phyloP scores from a whole-genome alignment of 805 yeast species.

The Starmerella davenportii region DNA sequence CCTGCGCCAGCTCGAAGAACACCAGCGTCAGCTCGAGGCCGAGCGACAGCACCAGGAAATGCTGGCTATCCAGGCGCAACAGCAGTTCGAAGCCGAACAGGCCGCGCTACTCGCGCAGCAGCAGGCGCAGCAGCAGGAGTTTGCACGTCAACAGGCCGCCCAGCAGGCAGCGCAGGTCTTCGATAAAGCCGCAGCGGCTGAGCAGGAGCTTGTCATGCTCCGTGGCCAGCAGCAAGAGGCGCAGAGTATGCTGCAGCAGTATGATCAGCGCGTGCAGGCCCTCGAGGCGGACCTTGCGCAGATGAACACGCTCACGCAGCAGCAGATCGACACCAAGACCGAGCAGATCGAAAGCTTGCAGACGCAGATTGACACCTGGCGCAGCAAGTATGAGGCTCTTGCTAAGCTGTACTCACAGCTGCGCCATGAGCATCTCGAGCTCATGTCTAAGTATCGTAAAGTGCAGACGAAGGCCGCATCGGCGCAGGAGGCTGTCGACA shows the following conservation, averaged over 20 bases:
- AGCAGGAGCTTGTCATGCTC: conserved; percentile 57
- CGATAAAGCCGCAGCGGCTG: conserved; percentile 62
- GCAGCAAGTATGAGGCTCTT: conserved; percentile 68
- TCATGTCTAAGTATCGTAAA: conserved; percentile 60
- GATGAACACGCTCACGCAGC: conserved; percentile 45
- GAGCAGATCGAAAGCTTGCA: conserved; percentile 50
- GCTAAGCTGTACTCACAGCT: conserved; percentile 81
- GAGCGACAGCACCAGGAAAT: conserved; percentile 52
- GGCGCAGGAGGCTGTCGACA: conserved; percentile 78
- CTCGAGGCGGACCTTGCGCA: conserved; percentile 54
- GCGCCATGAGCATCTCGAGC: conserved; percentile 74
- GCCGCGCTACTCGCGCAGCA: conserved; percentile 50
- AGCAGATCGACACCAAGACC: conserved; percentile 59
- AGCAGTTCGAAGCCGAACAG: conserved; percentile 57
- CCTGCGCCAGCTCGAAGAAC: conserved; percentile 38
- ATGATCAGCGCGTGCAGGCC: conserved; percentile 67
- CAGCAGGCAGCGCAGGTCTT: conserved; percentile 60
- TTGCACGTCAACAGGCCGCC: conserved; percentile 35
- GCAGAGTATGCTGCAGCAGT: conserved; percentile 66
- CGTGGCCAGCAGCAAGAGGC: conserved; percentile 74
- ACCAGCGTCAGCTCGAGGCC: conserved; percentile 43
- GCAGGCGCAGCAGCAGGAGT: conserved; percentile 51
- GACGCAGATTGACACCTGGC: conserved; percentile 64
- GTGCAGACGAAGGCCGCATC: conserved; percentile 70
- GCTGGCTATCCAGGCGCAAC: conserved; percentile 50